These are phyloP conservation scores for Eucalyptus curtisii DNA, from an alignment of 345 rosid genomes.

Conservation along the genomic window DNA sequence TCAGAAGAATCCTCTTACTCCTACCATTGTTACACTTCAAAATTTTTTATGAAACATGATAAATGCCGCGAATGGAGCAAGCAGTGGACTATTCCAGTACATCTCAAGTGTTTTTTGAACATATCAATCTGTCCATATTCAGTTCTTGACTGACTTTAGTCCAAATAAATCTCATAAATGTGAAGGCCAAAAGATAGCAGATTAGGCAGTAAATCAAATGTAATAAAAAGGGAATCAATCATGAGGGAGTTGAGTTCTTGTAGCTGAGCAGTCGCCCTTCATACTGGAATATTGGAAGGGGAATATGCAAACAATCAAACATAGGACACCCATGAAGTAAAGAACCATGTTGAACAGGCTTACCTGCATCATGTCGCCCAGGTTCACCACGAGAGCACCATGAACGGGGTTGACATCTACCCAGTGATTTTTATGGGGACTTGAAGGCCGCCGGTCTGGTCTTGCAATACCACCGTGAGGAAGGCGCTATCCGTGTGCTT, in stretches of 20 bases:
- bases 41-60: not conserved
- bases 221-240: not conserved
- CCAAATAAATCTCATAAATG: not conserved
- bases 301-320: not conserved
- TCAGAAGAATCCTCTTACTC: not conserved
- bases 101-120: not conserved
- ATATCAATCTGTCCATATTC: not conserved
- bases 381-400: slow-evolving; percentile 2
- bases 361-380: slow-evolving; percentile 10
- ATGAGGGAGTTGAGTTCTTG: not conserved
- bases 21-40: not conserved
- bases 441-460: slow-evolving; percentile 9
- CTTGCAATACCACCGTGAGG: not conserved
- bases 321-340: not conserved
- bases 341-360: not conserved
- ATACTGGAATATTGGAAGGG: not conserved
- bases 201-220: not conserved
- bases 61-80: not conserved
- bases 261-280: not conserved
- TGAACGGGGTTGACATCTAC: not conserved
- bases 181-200: not conserved
- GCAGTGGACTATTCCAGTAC: not conserved
- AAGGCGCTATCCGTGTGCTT: slow-evolving; percentile 8
- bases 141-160: not conserved
- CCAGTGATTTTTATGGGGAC: slow-evolving; percentile 1